These are phyloP conservation scores for Mimosa bimucronata DNA, from an alignment of 306 rosid genomes.

Conservation along the genomic window DNA sequence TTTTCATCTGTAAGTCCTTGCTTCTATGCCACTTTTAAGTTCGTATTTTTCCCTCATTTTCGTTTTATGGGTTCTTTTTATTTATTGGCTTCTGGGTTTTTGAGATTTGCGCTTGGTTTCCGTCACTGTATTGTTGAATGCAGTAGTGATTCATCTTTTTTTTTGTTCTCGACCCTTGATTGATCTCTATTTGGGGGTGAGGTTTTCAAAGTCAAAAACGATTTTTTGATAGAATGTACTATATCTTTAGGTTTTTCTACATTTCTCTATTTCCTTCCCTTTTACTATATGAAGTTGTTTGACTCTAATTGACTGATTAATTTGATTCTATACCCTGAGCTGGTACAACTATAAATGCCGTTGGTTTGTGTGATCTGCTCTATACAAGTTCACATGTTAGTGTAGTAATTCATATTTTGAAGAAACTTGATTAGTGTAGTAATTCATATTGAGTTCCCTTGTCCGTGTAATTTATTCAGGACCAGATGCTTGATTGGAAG, in stretches of 20 bases:
- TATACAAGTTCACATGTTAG: neutral
- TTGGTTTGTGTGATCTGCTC: neutral
- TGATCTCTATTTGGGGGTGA: neutral
- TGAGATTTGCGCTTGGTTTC: conserved; percentile 31
- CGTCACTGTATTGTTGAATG: conserved; percentile 9
- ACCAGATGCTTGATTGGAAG: neutral
- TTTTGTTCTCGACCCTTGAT: no score
- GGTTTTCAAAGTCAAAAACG: neutral
- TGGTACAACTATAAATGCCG: neutral
- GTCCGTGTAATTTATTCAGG: neutral
- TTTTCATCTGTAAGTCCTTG: conserved; percentile 41
- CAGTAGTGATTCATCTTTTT: no score
- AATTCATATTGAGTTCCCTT: neutral
- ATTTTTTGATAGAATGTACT: conserved; percentile 31
- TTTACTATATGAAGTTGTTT: neutral
- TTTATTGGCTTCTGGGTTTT: conserved; percentile 26
- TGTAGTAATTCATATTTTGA: neutral
- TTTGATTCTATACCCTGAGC: neutral
- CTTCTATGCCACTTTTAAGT: conserved; percentile 18
- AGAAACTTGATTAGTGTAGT: neutral
- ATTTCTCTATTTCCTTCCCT: conserved; percentile 3
- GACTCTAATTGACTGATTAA: conserved; percentile 1
- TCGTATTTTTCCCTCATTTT: conserved; percentile 26
- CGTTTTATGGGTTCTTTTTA: conserved; percentile 32
- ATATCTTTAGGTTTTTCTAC: neutral